phyloP scores from a whole-genome alignment of 495 filamentous ascomycete genomes.

The Rusavskia elegans region DNA sequence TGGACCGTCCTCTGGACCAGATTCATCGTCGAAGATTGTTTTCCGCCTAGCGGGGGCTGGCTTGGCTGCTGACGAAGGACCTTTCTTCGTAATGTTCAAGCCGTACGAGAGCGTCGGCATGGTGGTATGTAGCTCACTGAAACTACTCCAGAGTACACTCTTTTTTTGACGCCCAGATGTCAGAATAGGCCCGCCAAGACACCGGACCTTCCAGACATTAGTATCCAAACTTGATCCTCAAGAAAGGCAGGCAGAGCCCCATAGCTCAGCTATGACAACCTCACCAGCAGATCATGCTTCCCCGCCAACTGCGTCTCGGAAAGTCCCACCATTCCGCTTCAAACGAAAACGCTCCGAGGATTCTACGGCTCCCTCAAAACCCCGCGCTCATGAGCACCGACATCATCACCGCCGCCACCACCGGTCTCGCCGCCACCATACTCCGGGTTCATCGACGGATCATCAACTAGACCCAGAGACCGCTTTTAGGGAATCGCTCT shows the following conservation, averaged over 20 bases:
- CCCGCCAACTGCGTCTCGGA: constrained; percentile 1
- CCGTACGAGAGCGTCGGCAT: constrained; percentile 37
- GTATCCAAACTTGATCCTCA: neutral
- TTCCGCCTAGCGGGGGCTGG: constrained; percentile 32
- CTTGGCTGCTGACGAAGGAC: constrained; percentile 6
- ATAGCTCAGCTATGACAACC: constrained; percentile 1
- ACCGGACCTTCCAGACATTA: no score
- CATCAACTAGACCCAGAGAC: constrained; percentile 34
- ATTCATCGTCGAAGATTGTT: constrained; percentile 30
- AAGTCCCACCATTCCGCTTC: constrained; percentile 11
- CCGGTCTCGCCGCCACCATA: constrained; percentile 12
- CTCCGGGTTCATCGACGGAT: constrained; percentile 3
- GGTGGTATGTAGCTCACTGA: neutral
- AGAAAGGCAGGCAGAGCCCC: neutral
- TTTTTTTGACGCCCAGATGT: no score
- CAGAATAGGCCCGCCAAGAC: no score
- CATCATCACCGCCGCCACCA: constrained; percentile 22
- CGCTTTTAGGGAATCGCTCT: constrained; percentile 89
- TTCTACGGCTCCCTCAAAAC: neutral
- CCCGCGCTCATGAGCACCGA: constrained; percentile 2
- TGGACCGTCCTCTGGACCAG: constrained; percentile 30
- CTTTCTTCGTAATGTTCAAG: constrained; percentile 39
- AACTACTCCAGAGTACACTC: no score
- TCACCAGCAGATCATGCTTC: constrained; percentile 4
- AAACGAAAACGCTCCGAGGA: constrained; percentile 8